Evolutionary conservation across 495 filamentous ascomycete genomes (phyloP).

Genomic region (Aspergillus bridgeri): DNA sequence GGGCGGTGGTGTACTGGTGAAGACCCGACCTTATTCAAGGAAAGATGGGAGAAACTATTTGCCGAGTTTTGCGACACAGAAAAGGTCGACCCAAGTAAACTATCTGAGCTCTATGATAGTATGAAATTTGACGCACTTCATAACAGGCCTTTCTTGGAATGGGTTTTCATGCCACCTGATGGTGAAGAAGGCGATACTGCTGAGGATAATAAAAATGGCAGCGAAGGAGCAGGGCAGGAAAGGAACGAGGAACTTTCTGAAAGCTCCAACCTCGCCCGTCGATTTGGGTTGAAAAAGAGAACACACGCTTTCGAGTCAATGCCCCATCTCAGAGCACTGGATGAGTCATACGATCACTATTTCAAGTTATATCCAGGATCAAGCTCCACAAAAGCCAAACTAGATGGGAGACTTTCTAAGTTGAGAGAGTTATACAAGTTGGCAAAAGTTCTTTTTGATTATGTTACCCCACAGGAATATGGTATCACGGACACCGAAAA

Average conservation of each 20-base stretch:
- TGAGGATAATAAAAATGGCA: slow-evolving; percentile 22
- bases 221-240: slow-evolving; percentile 23
- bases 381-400: slow-evolving; percentile 73
- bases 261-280: slow-evolving; percentile 41
- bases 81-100: slow-evolving; percentile 97
- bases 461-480: slow-evolving; percentile 97
- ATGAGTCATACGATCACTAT: slow-evolving; percentile 62
- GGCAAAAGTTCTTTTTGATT: slow-evolving; percentile 94
- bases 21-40: slow-evolving; percentile 89
- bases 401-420: slow-evolving; percentile 79
- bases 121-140: slow-evolving; percentile 99
- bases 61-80: slow-evolving; percentile 93
- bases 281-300: slow-evolving; percentile 47
- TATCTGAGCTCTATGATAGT: slow-evolving; percentile 95
- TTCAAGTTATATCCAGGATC: slow-evolving; percentile 82
- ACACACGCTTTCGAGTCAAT: slow-evolving; percentile 40
- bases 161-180: slow-evolving; percentile 84
- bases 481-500: slow-evolving; percentile 93
- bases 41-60: slow-evolving; percentile 98
- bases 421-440: slow-evolving; percentile 88
- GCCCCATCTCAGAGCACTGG: slow-evolving; percentile 42
- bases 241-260: slow-evolving; percentile 36
- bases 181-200: slow-evolving; percentile 53
- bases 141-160: slow-evolving; percentile 95
- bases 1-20: slow-evolving; percentile 94